Base-by-base conservation (phyloP, 2,329 filamentous ascomycete species). In the Botrytis pseudocinerea region DNA sequence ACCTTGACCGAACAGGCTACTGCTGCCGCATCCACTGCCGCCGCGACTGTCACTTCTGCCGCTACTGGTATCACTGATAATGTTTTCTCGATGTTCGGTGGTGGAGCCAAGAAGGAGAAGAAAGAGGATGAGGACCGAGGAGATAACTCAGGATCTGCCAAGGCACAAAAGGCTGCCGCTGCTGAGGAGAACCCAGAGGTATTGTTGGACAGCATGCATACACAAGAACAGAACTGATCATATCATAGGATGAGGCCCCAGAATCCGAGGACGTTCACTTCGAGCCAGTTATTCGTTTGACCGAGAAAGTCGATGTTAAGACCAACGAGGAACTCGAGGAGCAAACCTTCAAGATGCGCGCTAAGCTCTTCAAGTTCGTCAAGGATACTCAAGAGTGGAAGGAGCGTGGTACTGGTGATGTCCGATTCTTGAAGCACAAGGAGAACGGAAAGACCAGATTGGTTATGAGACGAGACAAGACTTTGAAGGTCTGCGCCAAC, bases 391-490 rank as follows among this genome's bases (percentile, higher is more conserved):
- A 92, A 83, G 96, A 98, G 87, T 99, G 96, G 96, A 99, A 98
- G 89, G 96, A 99, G 90, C 92, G 96, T 82, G 96, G 96, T 77
- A 98, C 96, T 77, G 96, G 96, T 80, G 95, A 98, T 81, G 95
- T 98, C 77, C 91, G 95, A 82, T 89, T 99, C 84, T 88, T 99
- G 82, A 98, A 98, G 91, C 96, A 99, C 89, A 96, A 94, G 89
- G 95, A 98, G 87, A 98, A 97, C 84, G 91, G 92, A 85, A 98
- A 98, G 92, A 97, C 95, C 74, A 91, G 96, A 80, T 87, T 99
- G 80, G 96, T 99, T 79, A 99, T 99, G 96, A 93, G 96, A 84
- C 90, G 96, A 83, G 96, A 99, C 88, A 98, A 98, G 93, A 99
- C 96, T 75, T 91, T 98, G 86, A 99, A 99, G 90, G 96, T 99